Base-by-base conservation (phyloP, 169 alveolate species). In the Cryptosporidium felis region DNA sequence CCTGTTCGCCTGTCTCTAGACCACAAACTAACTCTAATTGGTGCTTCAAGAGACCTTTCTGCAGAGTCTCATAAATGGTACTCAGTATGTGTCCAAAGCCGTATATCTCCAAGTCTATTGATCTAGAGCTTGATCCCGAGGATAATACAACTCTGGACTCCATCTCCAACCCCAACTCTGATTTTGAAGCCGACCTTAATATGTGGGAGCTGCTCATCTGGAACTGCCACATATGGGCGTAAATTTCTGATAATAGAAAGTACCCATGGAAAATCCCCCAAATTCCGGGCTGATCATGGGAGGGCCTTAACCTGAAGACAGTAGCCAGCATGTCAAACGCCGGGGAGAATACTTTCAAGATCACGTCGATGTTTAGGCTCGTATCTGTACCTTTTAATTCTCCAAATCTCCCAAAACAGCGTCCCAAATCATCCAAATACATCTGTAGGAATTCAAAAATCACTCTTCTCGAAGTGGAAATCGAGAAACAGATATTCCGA, bases 221-320 rank as follows among this genome's bases (percentile, higher is more conserved):
- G 8, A 47, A 30, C 12, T 74, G 85, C 85, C 85, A 74, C 23
- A 74, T 53, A 51, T 21, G 38, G n/a, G 16, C 10, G 34, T 53
- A 74, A n/a, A 74, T 36, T 16, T 34, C 23, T 5, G 41, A 26
- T 26, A 74, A 34, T 5, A 74, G 59, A 38, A 34, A 32, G 44
- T 53, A 74, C n/a, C 85, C 85, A 21, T 30, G 58, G 42, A 53
- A 59, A 16, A 74, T 32, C 2, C 2, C 38, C 85, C 85, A 74
- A 26, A 3, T 30, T 6, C 44, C 21, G 10, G 0, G 51, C n/a
- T 61, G 40, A 23, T 23, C 40, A 4, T 26, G 34, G 10, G 59
- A 16, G 8, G 67, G 28, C 18, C 46, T 74, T 74, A 74, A 74
- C 9, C 30, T 26, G 61, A 74, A 56, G 18, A 58, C 38, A 21